Base-by-base conservation (phyloP, 2,329 filamentous ascomycete genomes). In the Orbilia brochopaga region DNA sequence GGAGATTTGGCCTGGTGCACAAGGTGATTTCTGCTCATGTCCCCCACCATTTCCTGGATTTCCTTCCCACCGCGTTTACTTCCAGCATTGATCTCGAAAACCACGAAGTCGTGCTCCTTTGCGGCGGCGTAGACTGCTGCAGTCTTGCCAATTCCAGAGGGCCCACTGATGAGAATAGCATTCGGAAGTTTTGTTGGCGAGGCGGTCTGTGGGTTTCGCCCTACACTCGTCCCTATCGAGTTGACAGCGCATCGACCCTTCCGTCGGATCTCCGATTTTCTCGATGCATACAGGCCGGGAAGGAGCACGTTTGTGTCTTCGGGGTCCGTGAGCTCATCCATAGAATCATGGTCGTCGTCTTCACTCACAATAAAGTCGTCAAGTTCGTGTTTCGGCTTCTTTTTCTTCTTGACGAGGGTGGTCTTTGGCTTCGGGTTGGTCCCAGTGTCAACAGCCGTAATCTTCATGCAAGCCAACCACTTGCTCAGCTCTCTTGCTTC, bases 11-110 rank as follows among this genome's bases (percentile, higher is more conserved):
- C 58, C 48, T 83, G 83, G 74, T 87, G 87, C 19, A 99, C 93
- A 1, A 96, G 84, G 79, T 99, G 94, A 76, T 99, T 97, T 73
- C 88, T 88, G 2, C 92, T 94, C 93, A 99, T 97, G 79, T 99
- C 92, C 44, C 94, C 95, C 50, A 99, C 91, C 75, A 86, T 90
- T 76, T 99, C 94, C 35, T 96, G 79, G 53, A 99, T 87, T 76
- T 99, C 94, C 78, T 89, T 94, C 32, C 92, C 93, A 77, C 87
- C 96, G 73, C 94, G 85, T 56, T 92, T 87, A 75, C 86, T 91
- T 70, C 91, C 87, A 0, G 93, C 82, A 77, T 96, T 95, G 78
- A 99, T 92, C 79, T 99, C 94, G 75, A 99, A 99, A 0, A 99
- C 85, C 77, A 96, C 92, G 77, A 95, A 97, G 0, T 86, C 91